Base-by-base conservation (phyloP, 805 yeast genomes). In the Starmerella stellata region DNA sequence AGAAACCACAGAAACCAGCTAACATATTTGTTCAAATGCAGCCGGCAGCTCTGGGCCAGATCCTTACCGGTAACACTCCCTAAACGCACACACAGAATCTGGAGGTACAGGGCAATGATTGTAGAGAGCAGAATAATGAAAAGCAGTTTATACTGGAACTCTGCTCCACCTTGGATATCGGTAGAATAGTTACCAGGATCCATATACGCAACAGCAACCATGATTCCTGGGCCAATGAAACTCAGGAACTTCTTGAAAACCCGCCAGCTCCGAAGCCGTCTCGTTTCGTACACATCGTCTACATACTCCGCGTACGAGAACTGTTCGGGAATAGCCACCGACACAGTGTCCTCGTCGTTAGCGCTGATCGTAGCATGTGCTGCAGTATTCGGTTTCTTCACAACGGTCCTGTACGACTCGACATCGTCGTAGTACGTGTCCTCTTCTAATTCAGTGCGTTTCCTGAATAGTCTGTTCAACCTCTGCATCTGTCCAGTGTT, bases 131-230 rank as follows among this genome's bases (percentile, higher is more conserved):
- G 61, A 16, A 87, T 70, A 18, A 85, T 74, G 54, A 83, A 85
- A 23, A 87, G 58, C 27, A 85, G 62, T 43, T 78, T 75, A 56
- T 76, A 87, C 47, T 76, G 72, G 56, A 78, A 81, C 21, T 80
- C 76, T 23, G 93, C 77, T 14, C 93, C 93, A 1, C 92, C 90
- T 7, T 90, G 79, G 14, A 87, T 94, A 8, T 90, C 93, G 1
- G 95, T 81, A 29, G 94, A 78, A 58, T 85, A 87, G 60, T 90
- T 87, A 4, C 98, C 98, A 0, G 98, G 96, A 52, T 87, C 96
- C 82, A 90, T 81, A 56, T 85, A 90, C 0, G 95, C 87, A 25
- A 87, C 94, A 3, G 85, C 70, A 2, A 90, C 93, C 93, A 87
- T 78, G 35, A 87, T 62, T 0, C 98, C 96, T 0, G 96, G 96